Evolutionary conservation across 1,284 basidiomycete genomes (phyloP), one percentile per base, ranked within the genome.

Genomic region (Pisolithus thermaeus): DNA sequence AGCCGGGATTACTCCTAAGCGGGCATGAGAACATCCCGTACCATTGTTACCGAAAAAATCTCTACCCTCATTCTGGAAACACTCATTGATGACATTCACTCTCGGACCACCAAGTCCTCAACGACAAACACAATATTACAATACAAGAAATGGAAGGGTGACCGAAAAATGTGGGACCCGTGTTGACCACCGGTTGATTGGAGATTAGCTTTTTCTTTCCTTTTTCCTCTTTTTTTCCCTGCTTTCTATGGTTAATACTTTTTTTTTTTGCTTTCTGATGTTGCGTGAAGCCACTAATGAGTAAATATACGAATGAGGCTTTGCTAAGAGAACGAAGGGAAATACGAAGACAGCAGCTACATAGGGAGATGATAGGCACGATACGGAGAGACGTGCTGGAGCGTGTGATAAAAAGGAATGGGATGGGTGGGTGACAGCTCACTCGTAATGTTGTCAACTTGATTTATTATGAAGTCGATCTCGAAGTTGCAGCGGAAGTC

Each of bases 1-100:
- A 62, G 91, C 87, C 42, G 95, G 95, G 12, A 79, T 96, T 56
- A 78, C 76, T 7, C 72, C 75, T 43, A 78, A 66, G 52, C 63
- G 47, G 16, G 44, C 56, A 56, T 66, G 41, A 63, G 18, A 18
- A 52, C 37, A 8, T 23, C 39, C 4, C 37, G 18, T 52, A 39
- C 44, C 49, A 49, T 46, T 42, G 20, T 43, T 44, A 30, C 46
- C 39, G 4, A 20, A n/a, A 35, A 22, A 16, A 23, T 49, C 8
- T 3, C 37, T 25, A 8, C 25, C 7, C 14, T 27, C 42, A 12
- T 23, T 42, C 18, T 27, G 7, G 8, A 16, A 43, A 25, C n/a
- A 27, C n/a, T 42, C 41, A 43, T 43, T 18, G 42, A 12, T 27
- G 14, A 43, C 12, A 18, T n/a, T 43, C n/a, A 3, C 25, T 27